Conservation (phyloP, 257 asterid species). For the Capsicum baccatum region DNA sequence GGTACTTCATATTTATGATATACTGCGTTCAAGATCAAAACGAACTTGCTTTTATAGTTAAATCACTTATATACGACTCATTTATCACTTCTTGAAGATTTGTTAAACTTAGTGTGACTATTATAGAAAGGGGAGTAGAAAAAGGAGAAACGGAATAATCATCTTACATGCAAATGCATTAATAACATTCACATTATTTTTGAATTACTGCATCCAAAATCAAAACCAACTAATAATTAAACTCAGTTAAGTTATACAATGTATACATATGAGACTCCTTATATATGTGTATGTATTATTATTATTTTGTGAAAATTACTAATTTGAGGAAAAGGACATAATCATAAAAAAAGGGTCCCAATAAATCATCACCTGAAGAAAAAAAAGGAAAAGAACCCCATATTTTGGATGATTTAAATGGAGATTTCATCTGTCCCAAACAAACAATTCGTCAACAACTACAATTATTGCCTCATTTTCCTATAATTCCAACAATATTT, state of each 20-base stretch:
- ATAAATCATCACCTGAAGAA: conserved; percentile 44
- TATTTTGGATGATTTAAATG: conserved; percentile 38
- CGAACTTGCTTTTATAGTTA: not conserved
- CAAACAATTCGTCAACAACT: conserved; percentile 37
- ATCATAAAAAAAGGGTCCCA: conserved; percentile 45
- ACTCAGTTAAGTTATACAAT: no score
- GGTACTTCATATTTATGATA: not conserved
- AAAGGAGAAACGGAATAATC: no score
- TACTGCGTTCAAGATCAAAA: not conserved
- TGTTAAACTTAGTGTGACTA: no score
- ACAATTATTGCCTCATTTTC: conserved; percentile 28
- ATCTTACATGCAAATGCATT: not conserved
- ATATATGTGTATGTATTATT: no score
- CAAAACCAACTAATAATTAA: not conserved
- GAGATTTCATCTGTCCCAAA: conserved; percentile 42
- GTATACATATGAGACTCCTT: not conserved
- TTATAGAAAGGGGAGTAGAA: not conserved
- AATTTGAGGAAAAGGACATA: conserved; percentile 39
- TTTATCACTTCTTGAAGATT: not conserved
- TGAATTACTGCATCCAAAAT: not conserved
- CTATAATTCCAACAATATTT: conserved; percentile 8
- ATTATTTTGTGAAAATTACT: not conserved
- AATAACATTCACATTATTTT: not conserved
- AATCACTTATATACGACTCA: not conserved
- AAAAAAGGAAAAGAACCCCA: conserved; percentile 33